phyloP scores from a whole-genome alignment of 2,329 filamentous ascomycete species.

The Fusarium goolgardi region DNA sequence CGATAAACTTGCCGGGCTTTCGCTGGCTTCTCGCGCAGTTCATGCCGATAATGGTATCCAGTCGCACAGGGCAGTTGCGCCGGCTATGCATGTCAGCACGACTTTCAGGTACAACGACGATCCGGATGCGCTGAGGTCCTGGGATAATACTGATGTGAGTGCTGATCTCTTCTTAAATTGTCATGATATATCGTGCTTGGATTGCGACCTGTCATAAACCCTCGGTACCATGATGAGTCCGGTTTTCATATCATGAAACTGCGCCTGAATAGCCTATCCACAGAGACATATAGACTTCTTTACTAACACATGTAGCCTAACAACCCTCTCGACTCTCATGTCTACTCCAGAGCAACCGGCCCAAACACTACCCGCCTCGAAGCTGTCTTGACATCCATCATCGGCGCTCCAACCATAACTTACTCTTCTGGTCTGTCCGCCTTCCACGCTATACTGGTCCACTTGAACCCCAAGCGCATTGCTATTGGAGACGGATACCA shows the following conservation, averaged over 20 bases:
- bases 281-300: not conserved
- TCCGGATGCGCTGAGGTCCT: slow-evolving; percentile 70
- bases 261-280: not conserved
- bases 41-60: slow-evolving; percentile 86
- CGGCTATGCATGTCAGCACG: slow-evolving; percentile 89
- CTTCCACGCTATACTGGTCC: slow-evolving; percentile 88
- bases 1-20: slow-evolving; percentile 44
- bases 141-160: slow-evolving; percentile 68
- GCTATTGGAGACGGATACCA: slow-evolving; percentile 91
- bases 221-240: not conserved
- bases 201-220: not conserved
- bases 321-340: slow-evolving; percentile 70
- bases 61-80: slow-evolving; percentile 81
- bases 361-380: slow-evolving; percentile 90
- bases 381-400: slow-evolving; percentile 78
- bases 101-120: slow-evolving; percentile 85
- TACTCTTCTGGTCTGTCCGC: slow-evolving; percentile 89
- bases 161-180: not conserved
- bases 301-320: slow-evolving; percentile 54
- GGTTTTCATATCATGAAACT: not conserved
- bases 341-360: slow-evolving; percentile 85
- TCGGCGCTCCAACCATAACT: slow-evolving; percentile 76
- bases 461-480: slow-evolving; percentile 83
- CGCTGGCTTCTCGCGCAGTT: slow-evolving; percentile 77
- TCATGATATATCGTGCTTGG: not conserved